phyloP scores from a whole-genome alignment of 257 asterid species.

The Henckelia pumila region DNA sequence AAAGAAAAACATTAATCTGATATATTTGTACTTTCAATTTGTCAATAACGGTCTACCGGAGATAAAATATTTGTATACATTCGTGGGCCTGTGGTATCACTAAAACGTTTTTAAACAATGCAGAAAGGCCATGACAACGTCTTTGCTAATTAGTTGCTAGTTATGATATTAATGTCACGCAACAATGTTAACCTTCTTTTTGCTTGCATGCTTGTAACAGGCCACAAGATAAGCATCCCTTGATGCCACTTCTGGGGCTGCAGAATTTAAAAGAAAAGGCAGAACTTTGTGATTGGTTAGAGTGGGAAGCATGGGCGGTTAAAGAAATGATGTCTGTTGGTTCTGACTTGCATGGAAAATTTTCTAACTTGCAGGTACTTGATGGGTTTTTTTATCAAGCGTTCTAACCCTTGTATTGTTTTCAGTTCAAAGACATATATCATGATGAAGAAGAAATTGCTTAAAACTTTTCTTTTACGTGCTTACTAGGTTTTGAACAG shows the following conservation, averaged over 20 bases:
- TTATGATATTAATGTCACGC: not conserved
- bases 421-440: not conserved
- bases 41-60: too few relatives aligned
- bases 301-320: slow-evolving; percentile 91
- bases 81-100: too few relatives aligned
- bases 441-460: not conserved
- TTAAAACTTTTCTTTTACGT: not conserved
- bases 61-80: too few relatives aligned
- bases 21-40: too few relatives aligned
- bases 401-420: slow-evolving; percentile 8
- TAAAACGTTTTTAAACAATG: too few relatives aligned
- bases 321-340: slow-evolving; percentile 79
- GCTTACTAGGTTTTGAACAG: not conserved
- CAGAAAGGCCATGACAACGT: too few relatives aligned
- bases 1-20: too few relatives aligned
- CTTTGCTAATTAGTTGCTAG: not conserved
- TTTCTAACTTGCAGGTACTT: slow-evolving; percentile 74
- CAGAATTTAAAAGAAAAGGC: slow-evolving; percentile 24
- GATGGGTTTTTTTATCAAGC: not conserved
- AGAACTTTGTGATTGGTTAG: slow-evolving; percentile 41
- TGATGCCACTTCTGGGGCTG: slow-evolving; percentile 52
- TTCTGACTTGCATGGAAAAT: slow-evolving; percentile 73
- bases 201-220: slow-evolving; percentile 37
- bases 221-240: slow-evolving; percentile 58
- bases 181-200: slow-evolving; percentile 14